Conservation (phyloP, 1,284 basidiomycete species). For the Termitomyces sp. region DNA sequence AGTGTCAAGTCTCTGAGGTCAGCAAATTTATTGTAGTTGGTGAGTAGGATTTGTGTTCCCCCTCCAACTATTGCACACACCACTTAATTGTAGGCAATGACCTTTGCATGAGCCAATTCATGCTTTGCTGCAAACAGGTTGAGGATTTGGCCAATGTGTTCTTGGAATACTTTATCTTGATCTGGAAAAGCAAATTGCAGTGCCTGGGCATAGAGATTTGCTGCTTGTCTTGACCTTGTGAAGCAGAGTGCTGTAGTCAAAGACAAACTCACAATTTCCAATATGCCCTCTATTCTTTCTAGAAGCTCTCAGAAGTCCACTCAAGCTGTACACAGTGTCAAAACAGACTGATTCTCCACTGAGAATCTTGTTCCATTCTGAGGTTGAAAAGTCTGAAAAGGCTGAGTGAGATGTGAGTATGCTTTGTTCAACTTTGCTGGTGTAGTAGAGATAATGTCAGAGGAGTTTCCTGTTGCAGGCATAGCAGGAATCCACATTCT, state of each 20-base stretch:
- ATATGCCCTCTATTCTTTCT: not conserved
- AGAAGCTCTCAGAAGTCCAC: not conserved
- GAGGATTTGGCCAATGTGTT: conserved; percentile 13
- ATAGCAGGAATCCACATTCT: too few species aligned
- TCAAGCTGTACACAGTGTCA: not conserved
- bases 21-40: too few species aligned
- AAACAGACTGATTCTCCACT: not conserved
- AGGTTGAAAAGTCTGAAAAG: not conserved
- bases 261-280: not conserved
- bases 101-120: not conserved
- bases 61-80: conserved; percentile 13
- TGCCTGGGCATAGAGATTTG: too few species aligned
- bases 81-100: conserved; percentile 16
- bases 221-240: too few species aligned
- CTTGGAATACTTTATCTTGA: not conserved
- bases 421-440: not conserved
- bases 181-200: not conserved
- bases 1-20: too few species aligned
- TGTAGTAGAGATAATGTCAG: too few species aligned
- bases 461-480: too few species aligned
- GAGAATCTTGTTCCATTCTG: not conserved
- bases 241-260: not conserved
- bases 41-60: conserved; percentile 14
- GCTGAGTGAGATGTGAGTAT: not conserved
- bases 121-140: conserved; percentile 9